phyloP scores from a whole-genome alignment of 805 yeast genomes.

The Kuraishia floccosa region DNA sequence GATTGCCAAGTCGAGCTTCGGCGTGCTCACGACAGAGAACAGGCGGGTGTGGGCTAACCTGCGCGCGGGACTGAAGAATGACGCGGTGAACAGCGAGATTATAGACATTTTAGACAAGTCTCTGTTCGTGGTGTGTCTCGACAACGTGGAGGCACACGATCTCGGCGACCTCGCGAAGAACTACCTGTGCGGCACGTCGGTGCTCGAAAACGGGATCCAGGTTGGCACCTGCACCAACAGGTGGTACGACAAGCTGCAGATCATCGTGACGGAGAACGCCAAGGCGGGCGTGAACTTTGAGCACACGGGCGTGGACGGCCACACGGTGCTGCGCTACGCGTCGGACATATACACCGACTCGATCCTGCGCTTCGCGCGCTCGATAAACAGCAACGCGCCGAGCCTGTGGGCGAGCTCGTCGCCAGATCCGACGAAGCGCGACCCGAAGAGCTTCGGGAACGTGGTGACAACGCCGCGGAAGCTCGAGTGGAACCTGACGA shows the following conservation, averaged over 20 bases:
- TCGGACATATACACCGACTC: conserved; percentile 89
- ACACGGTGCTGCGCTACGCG: conserved; percentile 80
- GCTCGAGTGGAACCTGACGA: conserved; percentile 78
- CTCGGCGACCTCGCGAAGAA: conserved; percentile 64
- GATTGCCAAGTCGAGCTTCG: conserved; percentile 69
- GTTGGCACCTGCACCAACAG: conserved; percentile 90
- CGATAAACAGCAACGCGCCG: conserved; percentile 69
- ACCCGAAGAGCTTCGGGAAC: conserved; percentile 28
- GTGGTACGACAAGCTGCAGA: conserved; percentile 89
- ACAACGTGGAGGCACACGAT: conserved; percentile 58
- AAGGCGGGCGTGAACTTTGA: conserved; percentile 92
- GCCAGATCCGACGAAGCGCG: conserved; percentile 32
- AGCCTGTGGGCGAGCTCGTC: conserved; percentile 52
- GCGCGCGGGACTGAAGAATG: conserved; percentile 37
- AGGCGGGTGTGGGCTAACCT: conserved; percentile 79
- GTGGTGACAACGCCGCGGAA: conserved; percentile 70
- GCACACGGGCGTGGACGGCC: conserved; percentile 94
- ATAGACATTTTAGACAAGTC: conserved; percentile 71
- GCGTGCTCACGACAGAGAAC: conserved; percentile 84
- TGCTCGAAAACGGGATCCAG: conserved; percentile 75
- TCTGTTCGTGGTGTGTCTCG: conserved; percentile 72
- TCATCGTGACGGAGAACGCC: conserved; percentile 79
- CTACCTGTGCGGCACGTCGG: conserved; percentile 79
- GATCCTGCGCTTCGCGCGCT: conserved; percentile 73
- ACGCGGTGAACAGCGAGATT: conserved; percentile 53